These are phyloP conservation scores for Lasiosphaeris hirsuta DNA, from an alignment of 495 filamentous ascomycete species.

Conservation along the genomic window DNA sequence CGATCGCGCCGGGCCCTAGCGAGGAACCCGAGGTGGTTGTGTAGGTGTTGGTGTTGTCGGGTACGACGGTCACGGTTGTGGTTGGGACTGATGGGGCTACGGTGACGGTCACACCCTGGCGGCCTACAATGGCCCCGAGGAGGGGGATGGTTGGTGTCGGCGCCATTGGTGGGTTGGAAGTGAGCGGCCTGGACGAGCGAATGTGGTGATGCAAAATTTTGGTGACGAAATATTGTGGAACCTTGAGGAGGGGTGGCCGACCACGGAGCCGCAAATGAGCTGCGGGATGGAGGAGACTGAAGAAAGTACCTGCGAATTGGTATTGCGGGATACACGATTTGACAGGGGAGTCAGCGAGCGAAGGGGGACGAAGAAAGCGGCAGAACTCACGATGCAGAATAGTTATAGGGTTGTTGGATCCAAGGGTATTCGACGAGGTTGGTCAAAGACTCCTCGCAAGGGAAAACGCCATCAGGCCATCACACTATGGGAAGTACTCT, in stretches of 20 bases:
- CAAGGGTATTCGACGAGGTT: too few relatives aligned
- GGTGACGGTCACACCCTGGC: conserved; percentile 9
- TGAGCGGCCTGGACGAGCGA: not conserved
- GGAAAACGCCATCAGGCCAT: too few relatives aligned
- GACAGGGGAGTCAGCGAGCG: too few relatives aligned
- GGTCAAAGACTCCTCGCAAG: too few relatives aligned
- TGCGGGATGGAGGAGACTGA: too few relatives aligned
- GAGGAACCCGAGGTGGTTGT: not conserved
- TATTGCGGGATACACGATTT: too few relatives aligned
- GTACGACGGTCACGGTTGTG: conserved; percentile 17
- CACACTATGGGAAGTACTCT: too few relatives aligned
- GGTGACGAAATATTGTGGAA: not conserved
- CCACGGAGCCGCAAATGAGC: too few relatives aligned
- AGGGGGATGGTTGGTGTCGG: conserved; percentile 25
- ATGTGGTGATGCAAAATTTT: not conserved
- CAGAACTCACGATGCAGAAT: too few relatives aligned
- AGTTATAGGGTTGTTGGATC: too few relatives aligned
- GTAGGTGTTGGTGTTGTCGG: conserved; percentile 1
- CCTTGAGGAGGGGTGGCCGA: not conserved
- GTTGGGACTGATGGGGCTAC: not conserved
- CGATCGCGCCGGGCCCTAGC: conserved; percentile 25
- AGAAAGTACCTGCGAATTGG: too few relatives aligned
- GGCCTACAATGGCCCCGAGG: conserved; percentile 6
- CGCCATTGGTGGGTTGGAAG: not conserved
- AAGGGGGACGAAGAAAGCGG: too few relatives aligned